Base-by-base conservation (phyloP, 495 filamentous ascomycete genomes). In the Talaromyces nanjingensis region DNA sequence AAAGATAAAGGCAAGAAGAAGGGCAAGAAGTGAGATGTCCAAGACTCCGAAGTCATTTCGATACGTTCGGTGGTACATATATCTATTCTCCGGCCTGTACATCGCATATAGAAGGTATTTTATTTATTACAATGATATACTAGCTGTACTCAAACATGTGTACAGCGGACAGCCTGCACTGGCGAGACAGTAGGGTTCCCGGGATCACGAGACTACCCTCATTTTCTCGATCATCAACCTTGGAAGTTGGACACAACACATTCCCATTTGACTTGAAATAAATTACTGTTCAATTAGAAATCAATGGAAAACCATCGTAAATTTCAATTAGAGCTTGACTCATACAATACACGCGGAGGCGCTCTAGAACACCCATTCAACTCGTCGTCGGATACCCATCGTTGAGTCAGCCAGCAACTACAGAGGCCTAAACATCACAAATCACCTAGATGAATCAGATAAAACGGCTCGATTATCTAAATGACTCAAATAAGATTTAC, bases 1-100 rank as follows among this genome's bases (percentile, higher is more conserved):
- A 80, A 75, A 59, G 73, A 74, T n/a, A 78, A 81, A 68, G 76
- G 78, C 29, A 85, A 82, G 71, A 80, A 78, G 70, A 88, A 86
- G 67, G 83, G 82, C 60, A 88, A 86, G 71, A 84, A 80, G 67
- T 83, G 70, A 81, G 12, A 25, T 39, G 53, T 52, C 25, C 29
- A 6, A 29, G 27, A 29, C 27, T 29, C 3, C 27, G 3, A 29
- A 29, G 27, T 29, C 27, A 29, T 29, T 29, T 29, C 27, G 27
- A 29, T 29, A n/a, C 3, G 3, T 29, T 29, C 27, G 27, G 53
- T 7, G 63, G n/a, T 33, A 33, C 31, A 9, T 2, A 33, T 6
- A 33, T 33, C 9, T 33, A 33, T 33, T 33, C 31, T 33, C 7
- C 31, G 31, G 7, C 31, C 9, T 33, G 7, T 33, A 33, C 31